Evolutionary conservation across 768 basidiomycete genomes (phyloP).

Genomic region (Tricholoma saponaceum): DNA sequence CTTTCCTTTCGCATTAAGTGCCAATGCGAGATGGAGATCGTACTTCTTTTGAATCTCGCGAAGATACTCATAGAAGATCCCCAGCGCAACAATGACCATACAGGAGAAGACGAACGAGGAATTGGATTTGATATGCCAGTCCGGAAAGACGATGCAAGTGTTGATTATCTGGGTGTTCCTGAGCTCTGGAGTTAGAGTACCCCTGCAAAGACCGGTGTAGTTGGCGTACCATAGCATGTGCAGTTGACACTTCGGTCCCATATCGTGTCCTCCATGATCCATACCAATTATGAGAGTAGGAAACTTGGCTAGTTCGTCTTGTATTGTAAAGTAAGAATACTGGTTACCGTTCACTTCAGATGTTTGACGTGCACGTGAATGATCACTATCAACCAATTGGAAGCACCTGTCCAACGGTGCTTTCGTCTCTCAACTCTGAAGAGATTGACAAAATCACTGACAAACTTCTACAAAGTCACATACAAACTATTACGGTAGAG

Average conservation of each 20-base stretch:
- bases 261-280: constrained; percentile 46
- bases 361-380: no score
- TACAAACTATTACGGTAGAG: no score
- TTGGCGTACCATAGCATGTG: constrained; percentile 72
- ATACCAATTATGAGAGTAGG: constrained; percentile 14
- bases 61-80: constrained; percentile 79
- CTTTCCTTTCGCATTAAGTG: constrained; percentile 41
- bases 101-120: constrained; percentile 61
- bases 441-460: no score
- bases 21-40: constrained; percentile 53
- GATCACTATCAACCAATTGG: no score
- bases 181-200: neutral
- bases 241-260: constrained; percentile 59
- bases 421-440: no score
- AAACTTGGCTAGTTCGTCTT: neutral
- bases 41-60: constrained; percentile 56
- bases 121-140: constrained; percentile 68
- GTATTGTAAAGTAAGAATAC: no score
- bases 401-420: no score
- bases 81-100: constrained; percentile 58
- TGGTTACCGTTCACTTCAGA: no score
- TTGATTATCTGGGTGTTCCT: constrained; percentile 78
- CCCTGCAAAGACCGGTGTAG: neutral
- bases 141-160: constrained; percentile 77
- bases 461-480: no score